These are phyloP conservation scores for Aspergillus diversus DNA, from an alignment of 495 filamentous ascomycete species.

Conservation along the genomic window DNA sequence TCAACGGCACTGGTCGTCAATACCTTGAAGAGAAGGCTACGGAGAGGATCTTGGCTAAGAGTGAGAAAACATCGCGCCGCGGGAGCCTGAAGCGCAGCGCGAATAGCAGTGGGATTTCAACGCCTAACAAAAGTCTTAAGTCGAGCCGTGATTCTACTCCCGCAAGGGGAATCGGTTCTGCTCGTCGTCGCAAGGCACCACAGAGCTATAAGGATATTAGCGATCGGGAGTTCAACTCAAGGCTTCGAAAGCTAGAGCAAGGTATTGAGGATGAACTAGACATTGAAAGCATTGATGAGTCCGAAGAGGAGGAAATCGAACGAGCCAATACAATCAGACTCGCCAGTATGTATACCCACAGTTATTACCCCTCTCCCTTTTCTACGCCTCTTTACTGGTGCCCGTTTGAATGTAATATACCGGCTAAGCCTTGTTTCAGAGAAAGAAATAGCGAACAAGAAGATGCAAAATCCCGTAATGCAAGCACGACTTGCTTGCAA, in stretches of 20 bases:
- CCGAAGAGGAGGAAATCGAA: slow-evolving; percentile 65
- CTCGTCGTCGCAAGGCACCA: slow-evolving; percentile 46
- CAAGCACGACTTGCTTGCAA: slow-evolving; percentile 93
- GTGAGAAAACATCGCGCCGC: slow-evolving; percentile 32
- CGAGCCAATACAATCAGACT: slow-evolving; percentile 72
- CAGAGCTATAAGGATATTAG: slow-evolving; percentile 74
- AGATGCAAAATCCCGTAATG: slow-evolving; percentile 92
- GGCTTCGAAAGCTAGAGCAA: slow-evolving; percentile 63
- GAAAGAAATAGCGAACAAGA: slow-evolving; percentile 84
- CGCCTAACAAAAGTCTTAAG: slow-evolving; percentile 70
- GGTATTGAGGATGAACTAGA: slow-evolving; percentile 55
- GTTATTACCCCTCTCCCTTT: not conserved
- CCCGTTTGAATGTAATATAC: too few species aligned
- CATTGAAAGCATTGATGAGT: slow-evolving; percentile 52
- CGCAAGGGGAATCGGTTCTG: slow-evolving; percentile 50
- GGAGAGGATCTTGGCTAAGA: slow-evolving; percentile 58
- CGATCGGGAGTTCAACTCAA: slow-evolving; percentile 73
- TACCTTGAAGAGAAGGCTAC: slow-evolving; percentile 86
- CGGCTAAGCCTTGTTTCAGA: slow-evolving; percentile 42
- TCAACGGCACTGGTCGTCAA: slow-evolving; percentile 73
- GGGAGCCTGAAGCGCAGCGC: slow-evolving; percentile 60
- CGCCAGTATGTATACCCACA: slow-evolving; percentile 62
- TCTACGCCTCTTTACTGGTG: too few species aligned
- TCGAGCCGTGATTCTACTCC: slow-evolving; percentile 75
- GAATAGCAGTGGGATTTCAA: slow-evolving; percentile 39